phyloP scores from a whole-genome alignment of 2,329 filamentous ascomycete genomes.

The Fusarium sp. region DNA sequence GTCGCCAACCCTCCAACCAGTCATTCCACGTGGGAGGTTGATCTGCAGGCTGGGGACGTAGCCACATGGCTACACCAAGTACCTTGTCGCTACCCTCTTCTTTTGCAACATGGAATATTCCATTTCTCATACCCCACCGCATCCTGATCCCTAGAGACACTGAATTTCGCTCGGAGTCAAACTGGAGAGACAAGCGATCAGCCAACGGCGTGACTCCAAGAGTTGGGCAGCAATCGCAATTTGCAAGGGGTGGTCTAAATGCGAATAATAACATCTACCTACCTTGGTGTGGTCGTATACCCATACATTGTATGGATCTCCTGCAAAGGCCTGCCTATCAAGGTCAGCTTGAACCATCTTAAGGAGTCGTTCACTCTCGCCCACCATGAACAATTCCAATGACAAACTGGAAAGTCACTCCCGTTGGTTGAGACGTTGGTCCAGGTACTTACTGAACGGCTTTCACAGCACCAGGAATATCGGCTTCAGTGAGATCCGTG shows the following conservation, averaged over 20 bases:
- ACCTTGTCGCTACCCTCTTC: conserved; percentile 66
- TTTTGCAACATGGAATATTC: conserved; percentile 77
- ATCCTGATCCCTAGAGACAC: conserved; percentile 74
- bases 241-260: not conserved
- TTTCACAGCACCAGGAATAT: conserved; percentile 73
- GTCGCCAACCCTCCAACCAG: conserved; percentile 73
- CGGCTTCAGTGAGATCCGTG: conserved; percentile 64
- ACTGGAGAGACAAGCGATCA: conserved; percentile 52
- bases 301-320: conserved; percentile 77
- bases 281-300: conserved; percentile 70
- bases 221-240: not conserved
- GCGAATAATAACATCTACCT: not conserved
- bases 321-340: conserved; percentile 66
- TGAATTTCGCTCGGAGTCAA: conserved; percentile 70
- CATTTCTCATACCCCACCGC: conserved; percentile 76
- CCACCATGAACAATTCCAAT: too few relatives aligned
- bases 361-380: too few relatives aligned
- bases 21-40: conserved; percentile 68
- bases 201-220: not conserved
- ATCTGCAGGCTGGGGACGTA: conserved; percentile 64
- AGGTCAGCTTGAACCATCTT: not conserved
- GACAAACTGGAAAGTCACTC: not conserved
- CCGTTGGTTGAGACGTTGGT: not conserved
- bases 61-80: conserved; percentile 80
- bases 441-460: conserved; percentile 65